Base-by-base conservation (phyloP, 2,329 filamentous ascomycete genomes). In the Alternaria panax region DNA sequence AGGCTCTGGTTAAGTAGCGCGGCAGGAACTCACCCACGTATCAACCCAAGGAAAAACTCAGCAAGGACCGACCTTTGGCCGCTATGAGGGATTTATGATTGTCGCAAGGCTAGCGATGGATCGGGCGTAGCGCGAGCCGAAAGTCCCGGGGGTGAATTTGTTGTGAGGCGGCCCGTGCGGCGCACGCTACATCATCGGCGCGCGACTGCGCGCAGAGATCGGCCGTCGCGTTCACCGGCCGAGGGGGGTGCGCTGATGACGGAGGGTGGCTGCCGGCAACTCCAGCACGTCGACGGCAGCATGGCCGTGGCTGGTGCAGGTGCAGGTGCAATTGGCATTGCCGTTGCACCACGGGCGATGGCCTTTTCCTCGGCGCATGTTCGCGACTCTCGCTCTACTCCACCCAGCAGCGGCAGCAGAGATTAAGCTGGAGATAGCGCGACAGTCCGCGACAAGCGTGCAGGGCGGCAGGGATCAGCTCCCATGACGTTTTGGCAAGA, bases 1-100 rank as follows among this genome's bases (percentile, higher is more conserved):
- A 54, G 65, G 64, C 62, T 66, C 65, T 66, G 62, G 63, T 65
- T 67, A 69, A 68, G 63, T 58, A 62, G 43, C 63, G 65, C 60
- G 55, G 59, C 53, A 54, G 60, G 56, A 54, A 42, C 52, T 59
- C 55, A 55, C 54, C 38, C 51, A 53, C 53, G 59, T 50, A 46
- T 57, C 48, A 57, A 60, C 67, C 45, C 69, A 70, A 66, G 67
- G 64, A 71, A 71, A 71, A 71, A 69, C 68, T 70, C 62, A 66
- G 64, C 59, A 52, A 59, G 64, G 59, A 64, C 63, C 62, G 64
- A 62, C 59, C 60, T 60, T 62, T 60, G 57, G 60, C 60, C 57
- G 57, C 60, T 60, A 60, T 62, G 60, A 55, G 60, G 52, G 60
- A 62, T 62, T 62, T 62, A 59, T 59, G 57, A 59, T 62, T 59